phyloP scores from a whole-genome alignment of 108 stramenopile species.

The Mediolabrus comicus region DNA sequence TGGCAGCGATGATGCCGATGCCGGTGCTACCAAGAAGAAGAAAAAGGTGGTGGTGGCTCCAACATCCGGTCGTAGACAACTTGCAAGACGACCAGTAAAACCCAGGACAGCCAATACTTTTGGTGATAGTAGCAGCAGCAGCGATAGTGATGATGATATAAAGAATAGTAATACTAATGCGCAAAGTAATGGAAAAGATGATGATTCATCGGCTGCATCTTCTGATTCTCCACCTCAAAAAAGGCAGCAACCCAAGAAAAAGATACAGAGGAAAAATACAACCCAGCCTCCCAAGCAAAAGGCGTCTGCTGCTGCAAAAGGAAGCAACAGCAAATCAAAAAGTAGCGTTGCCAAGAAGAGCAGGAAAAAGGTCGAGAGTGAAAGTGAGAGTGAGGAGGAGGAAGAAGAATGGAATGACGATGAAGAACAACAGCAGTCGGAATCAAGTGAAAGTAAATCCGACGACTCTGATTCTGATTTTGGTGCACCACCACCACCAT shows the following conservation, averaged over 20 bases:
- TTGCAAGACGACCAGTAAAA: background rate
- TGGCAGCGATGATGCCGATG: background rate
- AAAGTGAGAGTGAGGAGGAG: background rate
- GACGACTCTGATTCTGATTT: constrained; percentile 7
- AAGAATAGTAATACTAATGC: background rate
- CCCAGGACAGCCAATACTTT: background rate
- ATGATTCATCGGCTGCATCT: background rate
- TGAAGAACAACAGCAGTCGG: background rate
- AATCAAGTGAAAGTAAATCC: constrained; percentile 3
- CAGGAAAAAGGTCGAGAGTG: background rate
- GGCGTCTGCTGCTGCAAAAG: background rate
- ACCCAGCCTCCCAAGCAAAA: background rate
- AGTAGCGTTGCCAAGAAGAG: background rate
- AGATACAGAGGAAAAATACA: background rate
- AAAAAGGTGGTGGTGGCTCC: background rate
- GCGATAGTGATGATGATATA: background rate
- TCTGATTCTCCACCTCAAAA: background rate
- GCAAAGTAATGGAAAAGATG: background rate
- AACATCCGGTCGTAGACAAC: background rate
- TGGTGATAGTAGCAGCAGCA: background rate
- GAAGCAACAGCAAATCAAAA: background rate
- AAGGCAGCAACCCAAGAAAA: background rate
- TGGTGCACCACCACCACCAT: background rate
- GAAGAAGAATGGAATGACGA: constrained; percentile 29
- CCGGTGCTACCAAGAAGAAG: background rate